These are phyloP conservation scores for Paraphaeosphaeria sporulosa DNA, from an alignment of 2,329 filamentous ascomycete species.

Conservation along the genomic window DNA sequence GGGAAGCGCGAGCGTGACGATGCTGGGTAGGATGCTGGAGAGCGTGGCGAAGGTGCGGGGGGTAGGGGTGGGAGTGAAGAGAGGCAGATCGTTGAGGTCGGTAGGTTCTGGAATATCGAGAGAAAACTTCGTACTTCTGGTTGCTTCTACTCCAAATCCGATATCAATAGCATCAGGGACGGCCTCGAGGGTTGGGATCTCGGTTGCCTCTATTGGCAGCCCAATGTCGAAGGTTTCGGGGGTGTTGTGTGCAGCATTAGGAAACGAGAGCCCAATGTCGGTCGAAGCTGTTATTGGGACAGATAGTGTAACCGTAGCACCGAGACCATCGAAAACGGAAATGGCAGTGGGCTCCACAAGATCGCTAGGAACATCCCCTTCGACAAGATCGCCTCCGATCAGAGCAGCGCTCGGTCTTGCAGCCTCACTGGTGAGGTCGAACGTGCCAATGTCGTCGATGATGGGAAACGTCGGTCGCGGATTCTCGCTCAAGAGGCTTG, in stretches of 20 bases:
- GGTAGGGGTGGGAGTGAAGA: conserved; percentile 4
- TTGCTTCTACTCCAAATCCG: not conserved
- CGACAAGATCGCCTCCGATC: not conserved
- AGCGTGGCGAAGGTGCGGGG: not conserved
- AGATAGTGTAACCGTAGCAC: not conserved
- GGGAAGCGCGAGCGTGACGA: not conserved
- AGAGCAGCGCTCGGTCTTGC: not conserved
- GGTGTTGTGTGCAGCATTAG: not conserved
- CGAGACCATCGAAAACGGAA: not conserved
- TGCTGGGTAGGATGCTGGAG: not conserved
- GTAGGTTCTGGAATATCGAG: not conserved
- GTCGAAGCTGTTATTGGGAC: not conserved
- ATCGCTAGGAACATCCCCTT: not conserved
- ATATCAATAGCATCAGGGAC: too few relatives aligned
- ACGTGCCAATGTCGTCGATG: not conserved
- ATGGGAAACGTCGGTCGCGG: not conserved
- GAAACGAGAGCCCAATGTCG: not conserved
- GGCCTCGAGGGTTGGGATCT: not conserved
- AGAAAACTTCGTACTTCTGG: not conserved
- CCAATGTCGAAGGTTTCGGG: too few relatives aligned
- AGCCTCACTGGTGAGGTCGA: not conserved
- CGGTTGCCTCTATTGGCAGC: not conserved
- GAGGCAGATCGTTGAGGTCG: not conserved
- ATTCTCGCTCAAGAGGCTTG: not conserved
- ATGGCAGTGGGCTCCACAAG: not conserved